phyloP scores from a whole-genome alignment of 768 basidiomycete genomes.

The Neoboletus magnificus region DNA sequence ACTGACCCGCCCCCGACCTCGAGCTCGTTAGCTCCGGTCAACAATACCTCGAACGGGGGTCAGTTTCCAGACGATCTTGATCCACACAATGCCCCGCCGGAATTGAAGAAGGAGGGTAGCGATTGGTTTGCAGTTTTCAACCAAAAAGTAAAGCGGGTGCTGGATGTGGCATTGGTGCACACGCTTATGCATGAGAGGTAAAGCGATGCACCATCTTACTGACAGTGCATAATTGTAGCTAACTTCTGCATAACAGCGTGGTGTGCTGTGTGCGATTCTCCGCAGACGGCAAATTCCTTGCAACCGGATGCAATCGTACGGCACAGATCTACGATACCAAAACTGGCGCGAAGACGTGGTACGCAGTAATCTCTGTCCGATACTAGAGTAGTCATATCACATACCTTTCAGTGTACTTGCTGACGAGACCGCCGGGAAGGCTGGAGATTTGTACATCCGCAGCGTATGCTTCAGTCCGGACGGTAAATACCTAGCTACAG shows the following conservation, averaged over 20 bases:
- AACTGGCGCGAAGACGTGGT: conserved; percentile 84
- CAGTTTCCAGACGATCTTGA: conserved; percentile 36
- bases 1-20: conserved; percentile 24
- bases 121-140: conserved; percentile 94
- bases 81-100: conserved; percentile 32
- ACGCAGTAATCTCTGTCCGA: conserved; percentile 23
- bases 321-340: conserved; percentile 95
- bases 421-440: conserved; percentile 69
- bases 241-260: conserved; percentile 42
- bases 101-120: conserved; percentile 57
- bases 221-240: neutral
- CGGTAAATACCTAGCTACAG: conserved; percentile 68
- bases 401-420: conserved; percentile 55
- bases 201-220: conserved; percentile 14
- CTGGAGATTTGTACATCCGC: conserved; percentile 85
- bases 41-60: conserved; percentile 25
- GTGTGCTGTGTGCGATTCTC: conserved; percentile 93
- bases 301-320: conserved; percentile 94
- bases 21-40: conserved; percentile 25
- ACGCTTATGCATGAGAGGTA: conserved; percentile 91
- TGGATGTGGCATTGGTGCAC: conserved; percentile 81
- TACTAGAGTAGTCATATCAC: conserved; percentile 7
- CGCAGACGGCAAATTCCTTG: conserved; percentile 87
- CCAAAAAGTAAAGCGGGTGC: conserved; percentile 68
- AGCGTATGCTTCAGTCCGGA: conserved; percentile 79